phyloP scores from a whole-genome alignment of 2,329 filamentous ascomycete species.

The Stromatinia cepivora region DNA sequence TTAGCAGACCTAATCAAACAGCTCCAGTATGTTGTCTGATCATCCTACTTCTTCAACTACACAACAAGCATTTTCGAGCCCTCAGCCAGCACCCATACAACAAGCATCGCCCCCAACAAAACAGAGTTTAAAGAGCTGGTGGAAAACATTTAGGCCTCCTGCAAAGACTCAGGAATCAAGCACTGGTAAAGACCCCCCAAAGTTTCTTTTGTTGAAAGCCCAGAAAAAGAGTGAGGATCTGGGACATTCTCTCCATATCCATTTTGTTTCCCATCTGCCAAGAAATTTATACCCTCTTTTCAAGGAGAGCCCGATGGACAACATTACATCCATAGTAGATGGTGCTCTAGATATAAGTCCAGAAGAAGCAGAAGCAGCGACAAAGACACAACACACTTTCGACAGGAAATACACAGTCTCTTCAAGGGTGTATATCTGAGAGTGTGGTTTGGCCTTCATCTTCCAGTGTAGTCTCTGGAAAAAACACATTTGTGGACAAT shows the following conservation, averaged over 20 bases:
- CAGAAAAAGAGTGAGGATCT: conserved; percentile 13
- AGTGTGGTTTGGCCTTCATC: not conserved
- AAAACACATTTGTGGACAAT: not conserved
- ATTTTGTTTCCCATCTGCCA: conserved; percentile 10
- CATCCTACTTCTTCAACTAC: conserved; percentile 32
- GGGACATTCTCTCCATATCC: conserved; percentile 1
- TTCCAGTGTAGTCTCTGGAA: conserved; percentile 10
- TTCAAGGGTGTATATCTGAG: not conserved
- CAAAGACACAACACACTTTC: conserved; percentile 3
- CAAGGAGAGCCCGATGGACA: conserved; percentile 17
- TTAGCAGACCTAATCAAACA: conserved; percentile 27
- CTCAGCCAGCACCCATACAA: conserved; percentile 36
- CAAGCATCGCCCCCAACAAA: conserved; percentile 73
- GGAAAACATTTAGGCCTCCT: conserved; percentile 87
- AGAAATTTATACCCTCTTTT: conserved; percentile 10
- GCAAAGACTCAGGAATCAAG: conserved; percentile 54
- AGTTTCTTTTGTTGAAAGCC: conserved; percentile 25
- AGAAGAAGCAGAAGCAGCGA: not conserved
- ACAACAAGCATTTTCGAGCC: conserved; percentile 37
- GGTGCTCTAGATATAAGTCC: not conserved
- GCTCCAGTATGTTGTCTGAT: conserved; percentile 35
- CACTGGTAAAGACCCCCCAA: conserved; percentile 23
- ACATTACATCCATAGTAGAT: conserved; percentile 5
- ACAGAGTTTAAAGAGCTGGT: conserved; percentile 92
- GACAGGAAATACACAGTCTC: not conserved